A percentile compares a stretch with the other conserved stretches of the same genome.
phyloP scores from a whole-genome alignment of 1,284 basidiomycete species.

The Cryptococcus sp. region DNA sequence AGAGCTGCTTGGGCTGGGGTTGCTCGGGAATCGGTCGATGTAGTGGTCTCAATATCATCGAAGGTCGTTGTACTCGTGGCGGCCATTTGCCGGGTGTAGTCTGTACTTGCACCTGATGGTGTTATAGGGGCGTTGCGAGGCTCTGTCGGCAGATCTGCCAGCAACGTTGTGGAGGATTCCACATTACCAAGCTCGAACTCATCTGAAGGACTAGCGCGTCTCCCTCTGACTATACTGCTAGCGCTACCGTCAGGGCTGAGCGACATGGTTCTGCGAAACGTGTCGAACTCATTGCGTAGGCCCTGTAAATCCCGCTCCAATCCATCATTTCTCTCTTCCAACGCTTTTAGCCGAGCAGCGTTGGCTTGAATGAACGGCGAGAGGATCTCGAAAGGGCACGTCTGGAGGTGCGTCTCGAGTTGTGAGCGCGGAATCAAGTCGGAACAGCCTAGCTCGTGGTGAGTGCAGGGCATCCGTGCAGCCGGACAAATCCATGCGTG shows the following conservation, averaged over 20 bases:
- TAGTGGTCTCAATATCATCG: too few relatives aligned
- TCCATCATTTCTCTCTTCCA: conserved; percentile 56
- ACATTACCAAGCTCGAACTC: too few relatives aligned
- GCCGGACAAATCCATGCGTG: conserved; percentile 45
- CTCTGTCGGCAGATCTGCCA: too few relatives aligned
- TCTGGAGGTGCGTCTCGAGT: conserved; percentile 56
- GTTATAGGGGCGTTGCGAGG: not conserved
- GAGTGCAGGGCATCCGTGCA: conserved; percentile 57
- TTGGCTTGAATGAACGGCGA: conserved; percentile 62
- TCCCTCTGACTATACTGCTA: too few relatives aligned
- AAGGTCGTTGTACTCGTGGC: too few relatives aligned
- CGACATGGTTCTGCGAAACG: conserved; percentile 39
- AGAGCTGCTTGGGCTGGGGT: too few relatives aligned
- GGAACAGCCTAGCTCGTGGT: conserved; percentile 60
- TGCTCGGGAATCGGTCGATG: too few relatives aligned
- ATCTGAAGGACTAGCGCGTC: too few relatives aligned
- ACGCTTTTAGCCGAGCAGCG: conserved; percentile 53
- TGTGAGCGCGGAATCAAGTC: conserved; percentile 58
- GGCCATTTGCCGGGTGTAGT: too few relatives aligned
- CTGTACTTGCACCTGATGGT: not conserved
- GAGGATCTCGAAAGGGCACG: conserved; percentile 65
- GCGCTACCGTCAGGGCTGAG: too few relatives aligned
- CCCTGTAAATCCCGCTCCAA: conserved; percentile 62
- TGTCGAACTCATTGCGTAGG: conserved; percentile 64
- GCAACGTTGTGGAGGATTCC: too few relatives aligned